phyloP scores from a whole-genome alignment of 2,329 filamentous ascomycete genomes.

The Xylariaceae sp. region DNA sequence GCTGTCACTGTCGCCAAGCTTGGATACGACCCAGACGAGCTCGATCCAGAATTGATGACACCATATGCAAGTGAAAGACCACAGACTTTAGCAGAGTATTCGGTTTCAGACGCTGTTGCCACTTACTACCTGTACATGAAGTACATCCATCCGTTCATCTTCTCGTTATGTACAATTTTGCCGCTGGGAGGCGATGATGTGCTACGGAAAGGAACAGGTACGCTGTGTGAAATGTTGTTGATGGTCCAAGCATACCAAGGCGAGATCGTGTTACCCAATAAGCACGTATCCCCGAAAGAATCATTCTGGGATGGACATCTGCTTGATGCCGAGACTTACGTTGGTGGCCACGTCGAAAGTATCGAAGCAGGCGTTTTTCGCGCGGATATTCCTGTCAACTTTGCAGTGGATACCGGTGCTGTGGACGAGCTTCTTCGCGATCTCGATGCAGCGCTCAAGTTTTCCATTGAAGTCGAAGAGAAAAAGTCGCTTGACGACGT shows the following conservation, averaged over 20 bases:
- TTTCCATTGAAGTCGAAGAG: conserved; percentile 84
- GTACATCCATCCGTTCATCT: conserved; percentile 99
- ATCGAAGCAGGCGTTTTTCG: conserved; percentile 98
- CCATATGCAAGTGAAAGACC: conserved; percentile 88
- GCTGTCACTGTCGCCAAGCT: conserved; percentile 98
- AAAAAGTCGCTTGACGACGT: conserved; percentile 82
- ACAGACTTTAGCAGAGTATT: conserved; percentile 95
- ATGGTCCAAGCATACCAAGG: conserved; percentile 98
- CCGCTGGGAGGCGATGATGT: conserved; percentile 93
- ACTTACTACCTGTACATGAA: conserved; percentile 99
- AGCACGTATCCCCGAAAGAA: conserved; percentile 89
- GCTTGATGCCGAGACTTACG: conserved; percentile 96
- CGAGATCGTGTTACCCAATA: conserved; percentile 92
- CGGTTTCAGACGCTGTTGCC: conserved; percentile 96
- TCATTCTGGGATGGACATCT: conserved; percentile 97
- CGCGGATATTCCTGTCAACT: conserved; percentile 93
- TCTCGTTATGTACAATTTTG: conserved; percentile 96
- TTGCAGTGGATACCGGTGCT: conserved; percentile 85
- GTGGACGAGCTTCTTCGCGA: conserved; percentile 88
- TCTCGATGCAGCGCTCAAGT: conserved; percentile 86
- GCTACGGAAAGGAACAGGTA: conserved; percentile 93
- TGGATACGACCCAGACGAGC: conserved; percentile 96
- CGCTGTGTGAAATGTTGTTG: conserved; percentile 98
- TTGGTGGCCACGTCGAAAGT: conserved; percentile 98
- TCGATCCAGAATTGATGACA: conserved; percentile 97